These are phyloP conservation scores for Podaxis sp. DNA, from an alignment of 768 basidiomycete genomes.

Conservation along the genomic window DNA sequence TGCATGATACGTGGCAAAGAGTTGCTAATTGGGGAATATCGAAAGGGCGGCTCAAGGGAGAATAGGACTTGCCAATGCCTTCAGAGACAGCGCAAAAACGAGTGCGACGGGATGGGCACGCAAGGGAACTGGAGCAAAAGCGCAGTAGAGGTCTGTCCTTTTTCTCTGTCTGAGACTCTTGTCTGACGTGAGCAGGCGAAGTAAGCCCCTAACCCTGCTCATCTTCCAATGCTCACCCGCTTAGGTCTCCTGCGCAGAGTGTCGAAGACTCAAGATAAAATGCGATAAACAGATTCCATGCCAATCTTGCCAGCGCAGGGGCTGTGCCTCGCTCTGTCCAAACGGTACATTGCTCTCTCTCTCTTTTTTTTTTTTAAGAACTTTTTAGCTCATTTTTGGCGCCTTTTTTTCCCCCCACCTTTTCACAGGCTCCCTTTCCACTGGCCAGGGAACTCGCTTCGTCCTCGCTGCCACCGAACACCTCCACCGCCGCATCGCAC, in stretches of 20 bases:
- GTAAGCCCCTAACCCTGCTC: constrained; percentile 20
- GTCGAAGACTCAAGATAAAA: constrained; percentile 78
- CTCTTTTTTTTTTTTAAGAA: not conserved
- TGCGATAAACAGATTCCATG: constrained; percentile 83
- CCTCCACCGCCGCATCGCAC: constrained; percentile 55
- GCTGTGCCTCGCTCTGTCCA: constrained; percentile 70
- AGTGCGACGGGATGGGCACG: constrained; percentile 49
- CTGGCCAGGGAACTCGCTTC: constrained; percentile 76
- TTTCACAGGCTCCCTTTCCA: constrained; percentile 62
- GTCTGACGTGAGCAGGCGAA: constrained; percentile 21
- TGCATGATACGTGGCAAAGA: not conserved
- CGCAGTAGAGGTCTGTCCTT: constrained; percentile 46
- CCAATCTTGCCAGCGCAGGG: constrained; percentile 73
- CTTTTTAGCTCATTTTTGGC: not conserved
- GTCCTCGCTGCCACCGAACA: constrained; percentile 69
- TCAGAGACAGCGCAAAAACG: constrained; percentile 21
- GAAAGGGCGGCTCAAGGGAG: not conserved
- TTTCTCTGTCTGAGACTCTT: constrained; percentile 12
- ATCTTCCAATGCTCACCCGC: constrained; percentile 11
- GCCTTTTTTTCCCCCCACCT: constrained; percentile 1
- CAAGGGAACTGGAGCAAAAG: constrained; percentile 72
- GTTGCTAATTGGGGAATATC: not conserved
- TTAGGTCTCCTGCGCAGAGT: constrained; percentile 78
- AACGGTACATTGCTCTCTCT: constrained; percentile 48
- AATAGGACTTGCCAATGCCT: not conserved